Evolutionary conservation across 129 eudicot species (phyloP).

Genomic region (Cynara cardunculus): DNA sequence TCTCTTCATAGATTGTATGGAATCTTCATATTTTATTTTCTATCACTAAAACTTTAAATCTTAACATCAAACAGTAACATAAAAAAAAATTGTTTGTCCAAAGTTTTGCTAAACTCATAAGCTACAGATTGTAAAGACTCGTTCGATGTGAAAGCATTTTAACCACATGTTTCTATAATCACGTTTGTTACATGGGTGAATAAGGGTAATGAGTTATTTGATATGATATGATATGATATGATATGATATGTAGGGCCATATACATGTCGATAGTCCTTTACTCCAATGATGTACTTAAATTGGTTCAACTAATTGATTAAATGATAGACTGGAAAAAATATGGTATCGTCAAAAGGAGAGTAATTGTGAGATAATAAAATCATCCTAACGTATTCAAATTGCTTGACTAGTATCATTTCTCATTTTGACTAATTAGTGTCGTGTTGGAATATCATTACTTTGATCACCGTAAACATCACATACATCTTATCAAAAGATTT

Average conservation of each 20-base stretch:
- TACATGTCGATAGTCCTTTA: neutral
- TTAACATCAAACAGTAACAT: too few relatives aligned
- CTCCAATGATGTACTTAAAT: neutral
- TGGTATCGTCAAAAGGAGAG: neutral
- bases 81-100: too few relatives aligned
- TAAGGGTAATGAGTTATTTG: neutral
- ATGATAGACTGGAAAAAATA: neutral
- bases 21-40: too few relatives aligned
- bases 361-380: neutral
- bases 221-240: neutral
- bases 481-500: neutral
- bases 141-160: neutral
- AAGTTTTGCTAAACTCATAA: too few relatives aligned
- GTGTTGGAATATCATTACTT: neutral
- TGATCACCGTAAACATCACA: too few relatives aligned
- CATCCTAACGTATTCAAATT: too few relatives aligned
- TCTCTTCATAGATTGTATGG: too few relatives aligned
- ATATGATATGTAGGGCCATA: slow-evolving; percentile 1
- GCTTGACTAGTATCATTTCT: too few relatives aligned
- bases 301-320: neutral
- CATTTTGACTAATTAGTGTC: too few relatives aligned
- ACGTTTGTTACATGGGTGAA: slow-evolving; percentile 22
- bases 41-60: too few relatives aligned
- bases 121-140: too few relatives aligned
- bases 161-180: neutral